These are phyloP conservation scores for Verruconis gallopava DNA, from an alignment of 2,329 filamentous ascomycete genomes.

Conservation along the genomic window DNA sequence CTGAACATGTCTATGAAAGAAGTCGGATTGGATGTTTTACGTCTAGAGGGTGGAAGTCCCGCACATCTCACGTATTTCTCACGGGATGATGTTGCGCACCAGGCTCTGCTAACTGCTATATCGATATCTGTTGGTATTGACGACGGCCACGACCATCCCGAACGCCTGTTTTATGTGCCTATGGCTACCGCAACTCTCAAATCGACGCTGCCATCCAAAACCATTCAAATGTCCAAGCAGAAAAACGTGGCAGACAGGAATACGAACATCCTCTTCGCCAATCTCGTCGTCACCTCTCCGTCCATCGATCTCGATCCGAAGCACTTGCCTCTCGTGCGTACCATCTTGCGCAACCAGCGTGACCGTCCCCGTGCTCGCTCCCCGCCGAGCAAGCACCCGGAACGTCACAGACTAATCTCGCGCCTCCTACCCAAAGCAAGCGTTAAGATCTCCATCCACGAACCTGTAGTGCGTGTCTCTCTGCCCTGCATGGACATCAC, in stretches of 20 bases:
- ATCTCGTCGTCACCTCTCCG: constrained; percentile 89
- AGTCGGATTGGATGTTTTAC: constrained; percentile 81
- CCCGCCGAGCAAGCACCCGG: constrained; percentile 13
- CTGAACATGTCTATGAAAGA: constrained; percentile 93
- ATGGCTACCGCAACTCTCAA: constrained; percentile 95
- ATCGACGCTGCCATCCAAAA: constrained; percentile 89
- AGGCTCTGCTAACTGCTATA: constrained; percentile 81
- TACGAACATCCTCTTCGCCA: constrained; percentile 90
- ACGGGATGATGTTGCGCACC: constrained; percentile 81
- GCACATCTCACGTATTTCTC: constrained; percentile 98
- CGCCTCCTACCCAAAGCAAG: constrained; percentile 86
- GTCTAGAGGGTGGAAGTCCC: constrained; percentile 81
- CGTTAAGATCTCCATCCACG: constrained; percentile 92
- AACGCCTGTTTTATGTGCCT: constrained; percentile 82
- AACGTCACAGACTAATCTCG: constrained; percentile 53
- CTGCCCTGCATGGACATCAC: constrained; percentile 59
- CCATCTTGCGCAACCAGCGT: constrained; percentile 47
- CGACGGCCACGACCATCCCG: constrained; percentile 73
- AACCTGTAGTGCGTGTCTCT: constrained; percentile 83
- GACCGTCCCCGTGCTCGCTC: constrained; percentile 16
- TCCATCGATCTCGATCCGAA: constrained; percentile 87
- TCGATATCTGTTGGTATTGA: constrained; percentile 87
- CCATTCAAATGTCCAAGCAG: constrained; percentile 63
- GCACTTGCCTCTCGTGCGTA: constrained; percentile 74
- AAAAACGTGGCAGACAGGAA: constrained; percentile 71